Percentiles rank a stretch among this genome's conserved stretches.
These are phyloP conservation scores for Leccinum rimulosum DNA, from an alignment of 768 basidiomycete species.

Conservation along the genomic window DNA sequence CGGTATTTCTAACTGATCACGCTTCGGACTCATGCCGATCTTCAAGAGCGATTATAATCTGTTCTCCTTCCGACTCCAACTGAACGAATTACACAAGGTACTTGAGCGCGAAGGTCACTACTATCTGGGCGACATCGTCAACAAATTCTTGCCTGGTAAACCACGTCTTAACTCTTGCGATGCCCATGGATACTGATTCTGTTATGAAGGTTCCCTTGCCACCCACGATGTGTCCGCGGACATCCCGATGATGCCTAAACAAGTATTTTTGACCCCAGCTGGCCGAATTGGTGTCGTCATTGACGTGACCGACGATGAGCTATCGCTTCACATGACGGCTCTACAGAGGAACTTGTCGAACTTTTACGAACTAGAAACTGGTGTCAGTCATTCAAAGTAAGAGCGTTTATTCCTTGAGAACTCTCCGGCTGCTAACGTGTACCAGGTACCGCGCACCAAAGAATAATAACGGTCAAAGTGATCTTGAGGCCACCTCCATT, in stretches of 20 bases:
- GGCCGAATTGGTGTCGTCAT: slow-evolving; percentile 76
- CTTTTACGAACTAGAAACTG: slow-evolving; percentile 51
- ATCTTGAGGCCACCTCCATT: slow-evolving; percentile 51
- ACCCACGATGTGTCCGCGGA: slow-evolving; percentile 43
- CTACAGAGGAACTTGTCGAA: slow-evolving; percentile 74
- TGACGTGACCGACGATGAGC: slow-evolving; percentile 51
- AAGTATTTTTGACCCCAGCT: slow-evolving; percentile 73
- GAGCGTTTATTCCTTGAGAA: slow-evolving; percentile 10
- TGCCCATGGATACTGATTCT: neutral
- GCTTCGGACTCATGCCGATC: slow-evolving; percentile 9
- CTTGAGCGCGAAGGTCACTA: slow-evolving; percentile 70
- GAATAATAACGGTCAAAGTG: slow-evolving; percentile 51
- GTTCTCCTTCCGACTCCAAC: slow-evolving; percentile 55
- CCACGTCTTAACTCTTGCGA: neutral
- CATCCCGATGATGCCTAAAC: slow-evolving; percentile 48
- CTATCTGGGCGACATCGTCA: slow-evolving; percentile 74
- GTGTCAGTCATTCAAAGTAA: slow-evolving; percentile 60
- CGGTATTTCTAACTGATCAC: slow-evolving; percentile 6
- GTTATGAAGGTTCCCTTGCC: slow-evolving; percentile 51
- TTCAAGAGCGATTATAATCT: slow-evolving; percentile 66
- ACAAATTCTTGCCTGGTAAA: slow-evolving; percentile 68
- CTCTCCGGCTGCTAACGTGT: slow-evolving; percentile 1
- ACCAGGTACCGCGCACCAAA: slow-evolving; percentile 71
- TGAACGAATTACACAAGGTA: slow-evolving; percentile 38
- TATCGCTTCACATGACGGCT: slow-evolving; percentile 57